phyloP scores from a whole-genome alignment of 768 basidiomycete genomes.

The Tricholoma matsutake region DNA sequence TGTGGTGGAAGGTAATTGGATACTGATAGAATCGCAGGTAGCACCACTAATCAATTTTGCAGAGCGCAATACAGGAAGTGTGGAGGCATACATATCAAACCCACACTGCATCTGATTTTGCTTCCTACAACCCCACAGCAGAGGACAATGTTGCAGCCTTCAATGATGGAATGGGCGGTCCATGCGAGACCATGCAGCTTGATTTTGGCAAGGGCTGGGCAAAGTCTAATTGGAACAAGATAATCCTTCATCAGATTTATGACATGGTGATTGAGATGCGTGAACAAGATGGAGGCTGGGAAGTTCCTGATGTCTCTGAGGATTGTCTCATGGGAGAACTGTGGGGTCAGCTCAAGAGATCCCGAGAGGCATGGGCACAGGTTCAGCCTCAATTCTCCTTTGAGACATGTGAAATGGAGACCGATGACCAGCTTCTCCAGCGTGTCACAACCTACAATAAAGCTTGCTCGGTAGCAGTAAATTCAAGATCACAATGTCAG shows the following conservation, averaged over 20 bases:
- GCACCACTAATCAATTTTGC: no score
- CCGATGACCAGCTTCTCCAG: no score
- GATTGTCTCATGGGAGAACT: background rate
- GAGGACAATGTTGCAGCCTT: background rate
- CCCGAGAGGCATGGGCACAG: conserved; percentile 3
- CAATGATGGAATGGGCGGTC: background rate
- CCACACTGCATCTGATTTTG: background rate
- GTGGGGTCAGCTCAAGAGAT: background rate
- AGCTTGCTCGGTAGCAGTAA: no score
- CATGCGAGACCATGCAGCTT: background rate
- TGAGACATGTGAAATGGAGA: no score
- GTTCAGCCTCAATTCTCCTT: background rate
- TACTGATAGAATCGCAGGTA: no score
- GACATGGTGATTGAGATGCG: background rate
- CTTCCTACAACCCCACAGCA: background rate
- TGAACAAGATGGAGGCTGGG: background rate
- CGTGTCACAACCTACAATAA: no score
- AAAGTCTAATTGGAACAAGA: no score
- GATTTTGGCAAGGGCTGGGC: no score
- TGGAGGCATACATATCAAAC: background rate
- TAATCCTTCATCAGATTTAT: background rate
- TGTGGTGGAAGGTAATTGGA: no score
- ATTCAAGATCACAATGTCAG: no score
- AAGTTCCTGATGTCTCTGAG: background rate
- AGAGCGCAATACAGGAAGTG: background rate